These are phyloP conservation scores for Plasmodium chabaudi DNA, from an alignment of 169 alveolate genomes.

Conservation along the genomic window DNA sequence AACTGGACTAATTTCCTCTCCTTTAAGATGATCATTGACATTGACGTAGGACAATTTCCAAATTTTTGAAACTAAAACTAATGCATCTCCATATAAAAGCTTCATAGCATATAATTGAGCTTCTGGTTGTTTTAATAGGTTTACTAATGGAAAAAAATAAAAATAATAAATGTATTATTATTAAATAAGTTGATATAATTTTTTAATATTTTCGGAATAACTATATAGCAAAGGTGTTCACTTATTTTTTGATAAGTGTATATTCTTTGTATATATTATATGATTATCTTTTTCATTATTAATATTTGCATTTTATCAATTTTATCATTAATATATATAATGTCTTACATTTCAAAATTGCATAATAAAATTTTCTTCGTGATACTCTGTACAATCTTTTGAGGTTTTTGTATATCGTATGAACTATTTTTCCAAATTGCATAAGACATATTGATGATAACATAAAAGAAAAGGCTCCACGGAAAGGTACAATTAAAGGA, in stretches of 20 bases:
- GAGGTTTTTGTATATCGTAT: conserved; percentile 26
- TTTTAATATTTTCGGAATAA: too few species aligned
- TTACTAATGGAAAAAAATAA: conserved; percentile 10
- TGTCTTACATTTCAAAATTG: conserved; percentile 43
- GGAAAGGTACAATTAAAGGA: conserved; percentile 57
- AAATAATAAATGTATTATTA: background rate
- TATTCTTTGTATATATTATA: too few species aligned
- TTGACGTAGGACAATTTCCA: conserved; percentile 73
- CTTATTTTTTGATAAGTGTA: background rate
- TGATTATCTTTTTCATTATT: too few species aligned
- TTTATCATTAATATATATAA: too few species aligned
- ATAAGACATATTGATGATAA: conserved; percentile 66
- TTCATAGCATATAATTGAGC: conserved; percentile 48
- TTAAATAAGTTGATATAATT: background rate
- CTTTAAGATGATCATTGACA: conserved; percentile 22
- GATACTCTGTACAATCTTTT: conserved; percentile 45
- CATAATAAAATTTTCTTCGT: conserved; percentile 12
- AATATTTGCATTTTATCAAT: too few species aligned
- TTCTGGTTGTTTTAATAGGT: conserved; percentile 18
- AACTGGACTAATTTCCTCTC: conserved; percentile 44
- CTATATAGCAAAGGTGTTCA: too few species aligned
- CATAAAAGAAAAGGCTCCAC: conserved; percentile 72
- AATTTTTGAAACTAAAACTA: conserved; percentile 58
- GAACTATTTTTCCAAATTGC: conserved; percentile 47
- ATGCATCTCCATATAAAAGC: conserved; percentile 65